These are phyloP conservation scores for Symbiodinium natans DNA, from an alignment of 73 alveolate genomes.

Conservation along the genomic window DNA sequence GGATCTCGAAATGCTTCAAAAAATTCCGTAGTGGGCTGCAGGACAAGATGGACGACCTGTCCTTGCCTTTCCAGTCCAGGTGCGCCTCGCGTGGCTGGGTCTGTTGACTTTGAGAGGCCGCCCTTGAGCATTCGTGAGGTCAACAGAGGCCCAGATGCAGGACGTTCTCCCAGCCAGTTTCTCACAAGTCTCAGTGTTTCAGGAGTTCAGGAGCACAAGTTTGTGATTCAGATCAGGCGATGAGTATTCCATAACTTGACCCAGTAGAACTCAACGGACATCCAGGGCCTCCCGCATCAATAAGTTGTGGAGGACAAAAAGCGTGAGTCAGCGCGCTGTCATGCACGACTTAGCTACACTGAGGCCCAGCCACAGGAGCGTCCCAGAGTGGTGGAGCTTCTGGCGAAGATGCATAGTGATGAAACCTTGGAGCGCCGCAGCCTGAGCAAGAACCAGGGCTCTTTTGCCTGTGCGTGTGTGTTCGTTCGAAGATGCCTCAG, in stretches of 20 bases:
- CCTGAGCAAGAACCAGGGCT: background rate
- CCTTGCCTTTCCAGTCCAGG: constrained; percentile 3
- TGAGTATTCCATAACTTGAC: too few species aligned
- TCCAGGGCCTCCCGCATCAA: too few species aligned
- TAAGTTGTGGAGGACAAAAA: too few species aligned
- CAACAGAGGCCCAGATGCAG: background rate
- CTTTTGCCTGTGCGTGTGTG: too few species aligned
- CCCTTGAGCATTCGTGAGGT: background rate
- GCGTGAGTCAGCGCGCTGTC: too few species aligned
- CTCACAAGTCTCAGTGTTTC: background rate
- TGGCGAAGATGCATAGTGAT: background rate
- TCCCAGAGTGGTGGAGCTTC: background rate
- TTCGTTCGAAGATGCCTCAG: too few species aligned
- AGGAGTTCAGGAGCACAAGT: too few species aligned
- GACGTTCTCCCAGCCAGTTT: background rate
- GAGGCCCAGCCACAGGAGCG: background rate
- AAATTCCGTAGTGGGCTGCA: too few species aligned
- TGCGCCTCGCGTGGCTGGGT: background rate
- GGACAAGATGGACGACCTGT: constrained; percentile 1
- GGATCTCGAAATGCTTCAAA: too few species aligned
- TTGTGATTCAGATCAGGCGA: too few species aligned
- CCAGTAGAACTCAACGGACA: too few species aligned
- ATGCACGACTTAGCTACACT: too few species aligned
- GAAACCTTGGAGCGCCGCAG: background rate
- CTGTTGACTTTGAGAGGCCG: background rate